Base-by-base conservation (phyloP, 2,329 filamentous ascomycete species). In the Tricladium varicosporioides region DNA sequence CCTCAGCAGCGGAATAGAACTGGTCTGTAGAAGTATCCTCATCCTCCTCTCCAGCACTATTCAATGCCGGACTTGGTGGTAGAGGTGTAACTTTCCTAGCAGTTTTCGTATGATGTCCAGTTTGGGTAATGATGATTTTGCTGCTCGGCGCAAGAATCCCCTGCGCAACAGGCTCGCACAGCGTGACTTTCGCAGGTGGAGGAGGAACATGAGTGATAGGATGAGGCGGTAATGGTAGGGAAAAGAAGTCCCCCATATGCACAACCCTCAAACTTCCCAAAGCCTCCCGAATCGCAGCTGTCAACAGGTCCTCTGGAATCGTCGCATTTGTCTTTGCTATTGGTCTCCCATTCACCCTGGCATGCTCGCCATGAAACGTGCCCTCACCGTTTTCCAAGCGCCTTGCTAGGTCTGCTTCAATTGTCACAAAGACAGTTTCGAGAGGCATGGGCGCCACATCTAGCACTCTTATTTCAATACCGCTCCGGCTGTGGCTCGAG, bases 91-190 rank as follows among this genome's bases (percentile, higher is more conserved):
- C 73, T 56, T 75, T 76, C 62, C 78, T 76, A 65, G 69, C 73
- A 70, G 70, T 79, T 75, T 83, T 86, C 68, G 59, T 69, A 57
- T 83, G 81, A 19, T 77, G 79, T 64, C 79, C 82, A 4, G 84
- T 82, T 22, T 82, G 81, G 48, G 89, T 86, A 18, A 97, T 79
- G 19, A 99, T 86, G 56, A 99, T 91, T 67, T 89, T 92, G 14
- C 92, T 99, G 11, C 78, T 81, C 0, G 90, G 80, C 8, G 86
- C 81, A 48, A 99, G 71, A 5, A 94, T 73, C 8, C 94, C 94
- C 73, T 99, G 94, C 5, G 90, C 85, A 14, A 97, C 92, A 8
- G 94, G 94, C 71, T 99, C 94, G 70, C 92, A 97, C n/a, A 95
- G 84, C 48, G 90, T 86, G 59, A 97, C 89, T 73, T 88, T 92